These are phyloP conservation scores for Calycina herbarum DNA, from an alignment of 2,329 filamentous ascomycete species.

Conservation along the genomic window DNA sequence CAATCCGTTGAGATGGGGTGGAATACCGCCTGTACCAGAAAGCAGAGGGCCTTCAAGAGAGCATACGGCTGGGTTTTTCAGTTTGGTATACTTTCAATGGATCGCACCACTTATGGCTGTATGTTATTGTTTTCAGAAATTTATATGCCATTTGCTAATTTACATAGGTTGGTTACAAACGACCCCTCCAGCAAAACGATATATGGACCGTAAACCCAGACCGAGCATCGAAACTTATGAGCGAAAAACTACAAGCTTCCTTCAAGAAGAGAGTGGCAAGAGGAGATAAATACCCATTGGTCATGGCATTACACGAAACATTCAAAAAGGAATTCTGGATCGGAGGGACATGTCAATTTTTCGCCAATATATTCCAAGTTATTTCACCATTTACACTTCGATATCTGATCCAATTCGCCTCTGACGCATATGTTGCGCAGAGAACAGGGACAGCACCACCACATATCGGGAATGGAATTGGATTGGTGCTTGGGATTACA, in stretches of 20 bases:
- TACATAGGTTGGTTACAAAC: constrained; percentile 76
- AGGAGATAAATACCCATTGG: constrained; percentile 71
- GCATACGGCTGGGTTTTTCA: constrained; percentile 71
- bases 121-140: constrained; percentile 37
- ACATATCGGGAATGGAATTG: constrained; percentile 72
- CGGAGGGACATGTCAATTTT: constrained; percentile 75
- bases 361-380: constrained; percentile 73
- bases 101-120: constrained; percentile 83
- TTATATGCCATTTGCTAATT: constrained; percentile 22
- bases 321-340: constrained; percentile 83
- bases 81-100: constrained; percentile 81
- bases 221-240: constrained; percentile 69
- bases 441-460: constrained; percentile 55
- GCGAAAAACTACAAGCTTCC: constrained; percentile 62
- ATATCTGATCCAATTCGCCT: constrained; percentile 83
- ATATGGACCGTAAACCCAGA: constrained; percentile 87
- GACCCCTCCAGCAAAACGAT: constrained; percentile 79
- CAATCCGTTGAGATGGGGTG: constrained; percentile 63
- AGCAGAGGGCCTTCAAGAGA: constrained; percentile 62
- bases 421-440: constrained; percentile 71
- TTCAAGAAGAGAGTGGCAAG: constrained; percentile 68
- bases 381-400: constrained; percentile 82
- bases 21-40: constrained; percentile 55
- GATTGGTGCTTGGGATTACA: constrained; percentile 80
- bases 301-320: constrained; percentile 82